Percentiles rank a stretch among this genome's conserved stretches.
These are phyloP conservation scores for Melocanna baccifera DNA, from an alignment of 176 grass and related monocot species.

Conservation along the genomic window DNA sequence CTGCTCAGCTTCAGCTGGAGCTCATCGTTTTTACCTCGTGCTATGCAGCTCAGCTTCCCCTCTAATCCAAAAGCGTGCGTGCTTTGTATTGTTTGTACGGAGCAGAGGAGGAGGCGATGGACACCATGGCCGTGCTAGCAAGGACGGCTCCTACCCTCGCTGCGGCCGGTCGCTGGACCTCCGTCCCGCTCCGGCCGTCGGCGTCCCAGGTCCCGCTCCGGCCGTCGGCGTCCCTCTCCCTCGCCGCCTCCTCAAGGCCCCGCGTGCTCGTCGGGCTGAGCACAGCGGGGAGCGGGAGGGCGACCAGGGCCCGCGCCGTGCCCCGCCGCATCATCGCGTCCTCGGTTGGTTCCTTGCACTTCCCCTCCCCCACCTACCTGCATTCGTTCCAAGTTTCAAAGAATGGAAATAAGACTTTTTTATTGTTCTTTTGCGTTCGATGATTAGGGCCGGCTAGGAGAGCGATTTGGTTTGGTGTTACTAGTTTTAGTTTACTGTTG, in stretches of 20 bases:
- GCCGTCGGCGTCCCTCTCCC: slow-evolving; percentile 35
- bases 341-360: slow-evolving; percentile 23
- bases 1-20: too few species aligned
- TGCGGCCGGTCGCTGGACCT: not conserved
- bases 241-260: slow-evolving; percentile 15
- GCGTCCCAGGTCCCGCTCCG: not conserved
- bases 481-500: not conserved
- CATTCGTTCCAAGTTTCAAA: not conserved
- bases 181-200: slow-evolving; percentile 9
- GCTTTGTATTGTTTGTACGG: slow-evolving; percentile 6
- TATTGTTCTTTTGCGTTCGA: not conserved
- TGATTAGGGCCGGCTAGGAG: not conserved
- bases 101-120: slow-evolving; percentile 24
- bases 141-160: slow-evolving; percentile 16
- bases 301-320: slow-evolving; percentile 10
- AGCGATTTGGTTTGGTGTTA: not conserved
- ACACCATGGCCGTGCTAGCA: slow-evolving; percentile 36
- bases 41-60: not conserved
- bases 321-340: slow-evolving; percentile 47
- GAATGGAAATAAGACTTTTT: not conserved
- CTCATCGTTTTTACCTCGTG: not conserved
- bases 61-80: slow-evolving; percentile 17
- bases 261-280: not conserved
- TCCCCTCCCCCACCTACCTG: not conserved
- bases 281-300: slow-evolving; percentile 7